Evolutionary conservation across 805 yeast species (phyloP).

Genomic region (Candida stauntonica): DNA sequence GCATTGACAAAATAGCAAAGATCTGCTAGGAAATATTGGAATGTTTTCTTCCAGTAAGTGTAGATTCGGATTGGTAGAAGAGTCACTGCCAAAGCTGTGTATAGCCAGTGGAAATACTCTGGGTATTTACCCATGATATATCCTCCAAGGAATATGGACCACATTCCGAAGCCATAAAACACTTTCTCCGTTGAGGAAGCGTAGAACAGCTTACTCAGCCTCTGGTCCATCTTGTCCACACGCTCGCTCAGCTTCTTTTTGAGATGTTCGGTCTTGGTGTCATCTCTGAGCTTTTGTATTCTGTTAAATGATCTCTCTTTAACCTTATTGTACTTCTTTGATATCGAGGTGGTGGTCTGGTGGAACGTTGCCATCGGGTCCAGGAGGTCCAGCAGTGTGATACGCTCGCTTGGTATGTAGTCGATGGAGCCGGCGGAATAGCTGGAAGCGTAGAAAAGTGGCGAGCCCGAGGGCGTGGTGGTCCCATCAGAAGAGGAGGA

Average conservation of each 20-base stretch:
- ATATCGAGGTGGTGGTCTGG: constrained; percentile 17
- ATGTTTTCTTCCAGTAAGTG: constrained; percentile 73
- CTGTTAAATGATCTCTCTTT: constrained; percentile 22
- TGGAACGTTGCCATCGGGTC: constrained; percentile 27
- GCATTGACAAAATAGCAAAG: constrained; percentile 87
- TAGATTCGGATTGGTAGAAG: constrained; percentile 83
- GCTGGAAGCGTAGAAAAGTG: constrained; percentile 20
- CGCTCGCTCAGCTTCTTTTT: constrained; percentile 25
- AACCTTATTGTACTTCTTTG: constrained; percentile 25
- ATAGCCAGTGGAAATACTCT: constrained; percentile 67
- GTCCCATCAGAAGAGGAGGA: constrained; percentile 20
- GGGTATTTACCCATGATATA: constrained; percentile 76
- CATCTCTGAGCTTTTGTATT: constrained; percentile 20
- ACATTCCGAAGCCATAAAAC: constrained; percentile 72
- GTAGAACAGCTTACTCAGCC: constrained; percentile 33
- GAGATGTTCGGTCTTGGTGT: constrained; percentile 22
- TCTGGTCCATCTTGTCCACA: constrained; percentile 35
- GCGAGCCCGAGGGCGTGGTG: constrained; percentile 22
- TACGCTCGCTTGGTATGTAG: constrained; percentile 23
- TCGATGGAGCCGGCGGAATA: constrained; percentile 20
- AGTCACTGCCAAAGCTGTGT: constrained; percentile 54
- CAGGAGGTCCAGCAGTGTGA: constrained; percentile 26
- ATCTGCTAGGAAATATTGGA: constrained; percentile 87
- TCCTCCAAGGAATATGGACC: constrained; percentile 67
- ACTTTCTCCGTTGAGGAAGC: constrained; percentile 65